These are phyloP conservation scores for Mycena amicta DNA, from an alignment of 768 basidiomycete genomes.

Conservation along the genomic window DNA sequence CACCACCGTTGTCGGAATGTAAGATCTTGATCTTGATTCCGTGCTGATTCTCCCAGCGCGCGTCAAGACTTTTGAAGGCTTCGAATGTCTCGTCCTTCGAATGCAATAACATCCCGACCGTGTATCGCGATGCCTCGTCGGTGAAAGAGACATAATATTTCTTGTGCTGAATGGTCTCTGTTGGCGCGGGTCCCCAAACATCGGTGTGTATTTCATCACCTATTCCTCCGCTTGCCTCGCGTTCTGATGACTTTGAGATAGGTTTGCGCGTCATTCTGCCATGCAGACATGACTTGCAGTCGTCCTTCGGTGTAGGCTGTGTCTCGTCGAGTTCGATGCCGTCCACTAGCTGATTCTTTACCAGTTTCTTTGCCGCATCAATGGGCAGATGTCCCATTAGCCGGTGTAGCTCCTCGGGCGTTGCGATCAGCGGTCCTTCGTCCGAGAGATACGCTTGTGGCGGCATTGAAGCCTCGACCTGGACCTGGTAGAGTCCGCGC, in stretches of 20 bases:
- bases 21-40: constrained; percentile 29
- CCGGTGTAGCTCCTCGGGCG: constrained; percentile 29
- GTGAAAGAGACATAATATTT: constrained; percentile 37
- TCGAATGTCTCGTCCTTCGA: constrained; percentile 32
- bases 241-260: constrained; percentile 27
- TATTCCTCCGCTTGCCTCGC: constrained; percentile 22
- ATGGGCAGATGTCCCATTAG: constrained; percentile 31
- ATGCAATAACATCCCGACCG: constrained; percentile 25
- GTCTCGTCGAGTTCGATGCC: constrained; percentile 30
- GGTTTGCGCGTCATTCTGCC: constrained; percentile 31
- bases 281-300: constrained; percentile 33
- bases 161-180: constrained; percentile 22
- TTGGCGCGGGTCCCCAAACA: constrained; percentile 38
- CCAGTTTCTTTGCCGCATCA: constrained; percentile 8
- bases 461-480: neutral
- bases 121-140: constrained; percentile 33
- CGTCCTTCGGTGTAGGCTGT: constrained; percentile 13
- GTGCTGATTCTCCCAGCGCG: constrained; percentile 27
- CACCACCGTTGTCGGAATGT: constrained; percentile 30
- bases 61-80: constrained; percentile 28
- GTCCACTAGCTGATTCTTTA: constrained; percentile 26
- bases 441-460: neutral
- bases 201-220: constrained; percentile 39
- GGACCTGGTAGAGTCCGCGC: constrained; percentile 12
- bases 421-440: constrained; percentile 3